Percentiles rank a stretch among this genome's conserved stretches.
These are phyloP conservation scores for Arthroderma sp. DNA, from an alignment of 2,329 filamentous ascomycete species.

Conservation along the genomic window DNA sequence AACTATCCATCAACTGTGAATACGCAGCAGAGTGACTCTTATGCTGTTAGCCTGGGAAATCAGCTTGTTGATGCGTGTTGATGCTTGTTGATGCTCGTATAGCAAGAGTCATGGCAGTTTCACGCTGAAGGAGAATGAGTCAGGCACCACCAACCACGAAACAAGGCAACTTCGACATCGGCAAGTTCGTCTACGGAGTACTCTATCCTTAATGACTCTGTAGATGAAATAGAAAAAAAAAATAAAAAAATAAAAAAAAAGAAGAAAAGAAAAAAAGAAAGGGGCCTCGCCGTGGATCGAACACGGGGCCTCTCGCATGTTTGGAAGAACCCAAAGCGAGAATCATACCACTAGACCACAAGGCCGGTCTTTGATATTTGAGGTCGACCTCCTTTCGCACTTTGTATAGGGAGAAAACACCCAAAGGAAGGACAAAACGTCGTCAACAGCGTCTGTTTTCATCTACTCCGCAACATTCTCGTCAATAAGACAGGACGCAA, in stretches of 20 bases:
- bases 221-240: too few species aligned
- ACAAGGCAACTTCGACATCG: too few species aligned
- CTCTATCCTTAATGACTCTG: too few species aligned
- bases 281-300: conserved; percentile 7
- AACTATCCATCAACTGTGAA: neutral
- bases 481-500: too few species aligned
- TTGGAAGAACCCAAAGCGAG: conserved; percentile 49
- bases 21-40: neutral
- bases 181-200: too few species aligned
- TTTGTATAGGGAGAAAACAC: too few species aligned
- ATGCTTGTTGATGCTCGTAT: neutral
- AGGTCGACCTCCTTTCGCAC: neutral
- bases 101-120: neutral
- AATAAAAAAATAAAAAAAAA: neutral
- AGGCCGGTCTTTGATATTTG: conserved; percentile 7
- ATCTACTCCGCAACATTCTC: too few species aligned
- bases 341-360: conserved; percentile 59
- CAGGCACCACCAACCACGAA: too few species aligned
- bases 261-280: neutral
- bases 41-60: neutral
- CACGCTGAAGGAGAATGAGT: neutral
- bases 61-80: too few species aligned
- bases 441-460: too few species aligned
- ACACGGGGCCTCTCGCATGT: conserved; percentile 7
- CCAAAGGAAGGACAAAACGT: too few species aligned